Base-by-base conservation (phyloP, 331 rosid species). In the Malus hybrid region DNA sequence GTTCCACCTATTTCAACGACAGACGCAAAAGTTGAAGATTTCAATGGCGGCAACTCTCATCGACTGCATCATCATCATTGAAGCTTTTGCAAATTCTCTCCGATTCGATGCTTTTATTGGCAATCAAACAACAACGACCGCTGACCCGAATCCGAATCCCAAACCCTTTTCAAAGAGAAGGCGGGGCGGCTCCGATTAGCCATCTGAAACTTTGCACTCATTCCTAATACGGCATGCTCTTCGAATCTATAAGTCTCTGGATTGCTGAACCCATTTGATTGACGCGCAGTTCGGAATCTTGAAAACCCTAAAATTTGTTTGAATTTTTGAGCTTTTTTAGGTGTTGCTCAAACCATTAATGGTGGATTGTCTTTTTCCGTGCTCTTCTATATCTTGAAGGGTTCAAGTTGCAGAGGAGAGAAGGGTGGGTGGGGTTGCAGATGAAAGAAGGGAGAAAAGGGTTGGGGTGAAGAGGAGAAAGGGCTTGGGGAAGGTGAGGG, bases 91-190 rank as follows among this genome's bases (percentile, higher is more conserved):
- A 32, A 73, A 78, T 78, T 48, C 63, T 36, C 79, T 66, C 70
- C 73, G 73, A 64, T 80, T 46, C 77, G 80, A 91, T 88, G 79
- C 89, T 85, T 90, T 90, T 77, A 88, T 90, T 88, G 83, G 80
- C 76, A 83, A 93, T 62, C 81, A 81, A 87, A 88, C 87, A 79
- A 78, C 66, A 65, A 77, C 60, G 77, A 82, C 79, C 14, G 16
- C 44, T 24, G 81, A 77, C 84, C 88, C 79, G 88, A 82, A 68
- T 79, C 82, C 68, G 64, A 68, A 72, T 32, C 71, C 75, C 32
- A 72, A 68, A 39, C 46, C 46, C 81, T 68, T 73, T 62, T 42
- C 24, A 26, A 50, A 85, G 77, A 24, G 24, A 24, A 78, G 81
- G 72, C 84, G 74, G 77, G 81, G 72, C 84, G 75, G 72, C 81